Evolutionary conservation across 345 rosid species (phyloP), one percentile per base, ranked within the genome.

Genomic region (Lumnitzera littorea): DNA sequence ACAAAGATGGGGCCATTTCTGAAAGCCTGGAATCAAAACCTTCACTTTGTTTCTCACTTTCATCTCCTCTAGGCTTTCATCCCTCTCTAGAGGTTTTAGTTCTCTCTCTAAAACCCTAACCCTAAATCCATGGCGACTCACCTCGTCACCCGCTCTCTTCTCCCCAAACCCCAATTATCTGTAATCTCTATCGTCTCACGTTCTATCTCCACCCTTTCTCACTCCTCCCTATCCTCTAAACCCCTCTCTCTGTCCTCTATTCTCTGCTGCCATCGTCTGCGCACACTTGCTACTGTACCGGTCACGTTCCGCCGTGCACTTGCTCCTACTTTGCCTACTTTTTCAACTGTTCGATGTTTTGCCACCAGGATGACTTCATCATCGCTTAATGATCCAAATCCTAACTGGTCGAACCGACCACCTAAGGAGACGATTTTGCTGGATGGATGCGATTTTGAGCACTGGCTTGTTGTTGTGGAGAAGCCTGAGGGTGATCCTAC

Each of bases 391-490:
- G 89, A 94, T 46, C 83, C 81, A 0, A 79, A 66, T 63, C 96
- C 96, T 46, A 92, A 92, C 73, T 92, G 94, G 90, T 87, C 97
- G 5, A 94, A 87, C 52, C 69, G 99, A 46, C 97, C 99, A 10
- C 91, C 97, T 0, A 84, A 90, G 67, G 99, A 90, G 79, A 86
- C 97, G 25, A 90, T 90, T 50, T 66, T 94, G 76, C 87, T 94
- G 51, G 97, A 90, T 62, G 91, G 99, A 0, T 90, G 96, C 64
- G 99, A 94, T 74, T 94, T 90, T 47, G 82, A 94, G 55, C 99
- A 94, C 68, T 90, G 97, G 97, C 95, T 94, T 24, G 83, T 94
- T 12, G 95, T 94, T 7, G 50, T 90, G 86, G 96, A 86, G 17
- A 69, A 70, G 54, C 97, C 87, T 2, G 76, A 77, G 57, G 91